Conservation (phyloP, 176 grass and related monocot species). For the Carex parvula region DNA sequence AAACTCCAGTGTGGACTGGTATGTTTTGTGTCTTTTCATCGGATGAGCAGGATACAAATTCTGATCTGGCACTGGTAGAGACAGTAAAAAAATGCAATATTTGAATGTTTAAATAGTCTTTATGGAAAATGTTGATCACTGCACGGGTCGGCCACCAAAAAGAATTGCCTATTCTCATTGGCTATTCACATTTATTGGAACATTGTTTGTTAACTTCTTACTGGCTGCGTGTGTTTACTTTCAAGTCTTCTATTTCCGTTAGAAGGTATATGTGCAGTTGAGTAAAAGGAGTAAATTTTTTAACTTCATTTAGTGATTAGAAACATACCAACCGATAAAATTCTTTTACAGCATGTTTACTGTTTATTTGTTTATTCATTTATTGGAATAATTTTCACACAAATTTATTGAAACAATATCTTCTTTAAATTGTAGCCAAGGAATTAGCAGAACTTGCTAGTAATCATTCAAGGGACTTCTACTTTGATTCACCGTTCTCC, state of each 20-base stretch:
- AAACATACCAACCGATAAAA: background rate
- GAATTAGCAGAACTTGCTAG: constrained; percentile 69
- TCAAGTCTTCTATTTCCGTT: background rate
- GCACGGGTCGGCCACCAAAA: background rate
- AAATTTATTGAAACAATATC: background rate
- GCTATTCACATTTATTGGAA: background rate
- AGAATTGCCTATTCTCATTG: background rate
- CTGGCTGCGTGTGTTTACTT: background rate
- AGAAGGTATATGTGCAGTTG: background rate
- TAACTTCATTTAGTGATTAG: background rate
- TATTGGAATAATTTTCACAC: background rate
- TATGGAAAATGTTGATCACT: background rate
- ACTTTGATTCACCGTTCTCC: constrained; percentile 91
- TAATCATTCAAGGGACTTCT: constrained; percentile 74
- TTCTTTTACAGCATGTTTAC: too few relatives aligned
- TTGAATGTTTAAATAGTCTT: background rate
- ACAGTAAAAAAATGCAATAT: background rate
- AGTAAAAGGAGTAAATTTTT: background rate
- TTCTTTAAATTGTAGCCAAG: constrained; percentile 47
- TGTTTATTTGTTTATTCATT: background rate
- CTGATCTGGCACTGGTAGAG: background rate
- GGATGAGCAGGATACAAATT: background rate
- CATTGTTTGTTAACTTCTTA: background rate
- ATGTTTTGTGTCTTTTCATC: background rate
- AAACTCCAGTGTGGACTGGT: background rate